Evolutionary conservation across 805 yeast species (phyloP), one percentile per base, ranked within the genome.

Genomic region (Kodamaea kaohsiungensis): DNA sequence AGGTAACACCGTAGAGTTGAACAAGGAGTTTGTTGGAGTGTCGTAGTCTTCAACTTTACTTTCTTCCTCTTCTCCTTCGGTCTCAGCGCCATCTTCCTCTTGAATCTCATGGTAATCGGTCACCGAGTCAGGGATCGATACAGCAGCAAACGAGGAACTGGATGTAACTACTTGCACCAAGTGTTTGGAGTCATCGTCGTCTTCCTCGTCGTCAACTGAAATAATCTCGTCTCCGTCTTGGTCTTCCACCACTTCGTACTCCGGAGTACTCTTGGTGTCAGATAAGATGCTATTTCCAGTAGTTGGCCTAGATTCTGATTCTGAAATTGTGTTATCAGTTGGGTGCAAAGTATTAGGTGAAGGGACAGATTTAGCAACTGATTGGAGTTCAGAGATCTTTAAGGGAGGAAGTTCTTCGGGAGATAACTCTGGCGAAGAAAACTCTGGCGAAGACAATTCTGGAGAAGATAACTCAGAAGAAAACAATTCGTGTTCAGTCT

Each of bases 101-200:
- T 57, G 55, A 39, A 58, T 55, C 12, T 55, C 57, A 27, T 63
- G 59, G 48, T 53, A 53, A 9, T 57, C 63, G 19, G 55, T 61
- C n/a, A 51, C 49, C 13, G 69, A 60, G 33, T 63, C 64, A 2
- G 67, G 67, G 17, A 67, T 54, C 0, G 75, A 69, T 39, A 73
- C 72, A 4, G 75, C 76, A 15, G 76, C 76, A 63, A 70, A 73
- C 37, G 77, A 72, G 7, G 73, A 68, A 10, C 64, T 59, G 3
- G 70, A 57, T 1, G 76, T 71, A 43, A 22, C 46, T 3, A 43
- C 48, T 13, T 46, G 53, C 25, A 37, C 48, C 38, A 50, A 43
- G 13, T 30, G 42, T 25, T 48, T 48, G 42, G 48, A 22, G 15
- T 37, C 38, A 25, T 27, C 48, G 25, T 46, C 48, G 3, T 39